Base-by-base conservation (phyloP, 805 yeast genomes). In the Zygoascus biomembranicola region DNA sequence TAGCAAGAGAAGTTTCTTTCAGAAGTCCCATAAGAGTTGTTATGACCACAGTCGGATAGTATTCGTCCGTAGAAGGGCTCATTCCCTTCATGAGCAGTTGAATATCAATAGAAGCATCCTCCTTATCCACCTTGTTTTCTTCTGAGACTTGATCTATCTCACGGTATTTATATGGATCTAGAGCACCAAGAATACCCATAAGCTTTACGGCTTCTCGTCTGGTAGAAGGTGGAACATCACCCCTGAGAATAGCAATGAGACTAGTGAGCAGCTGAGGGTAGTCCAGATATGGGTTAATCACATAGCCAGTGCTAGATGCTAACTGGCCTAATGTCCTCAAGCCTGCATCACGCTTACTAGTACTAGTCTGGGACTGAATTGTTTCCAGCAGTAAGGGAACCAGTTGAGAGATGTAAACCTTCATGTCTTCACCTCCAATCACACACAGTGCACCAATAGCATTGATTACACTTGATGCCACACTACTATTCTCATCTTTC, bases 141-240 rank as follows among this genome's bases (percentile, higher is more conserved):
- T 71, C 65, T 0, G 85, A 78, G 1, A 75, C 76, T 54, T 87
- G 83, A 65, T 90, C 98, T 9, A 90, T 87, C 61, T 89, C 96
- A 53, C 96, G 81, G 61, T 90, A 95, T 64, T 88, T 90, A 66
- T 92, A 94, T 0, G 99, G 99, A 69, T 94, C 99, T 48, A 94
- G 73, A 0, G 99, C 99, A 58, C 99, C 99, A 43, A 94, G 72
- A 35, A 90, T 90, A 64, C 99, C 99, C 53, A 94, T 73, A 23
- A 94, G 70, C 58, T 92, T 77, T 1, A 94, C 96, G 0, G 97
- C 86, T 66, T 94, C 98, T 54, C 96, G 74, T 63, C 94, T 80
- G 8, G 88, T 82, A 3, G 78, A 71, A 2, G 84, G 78, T 0
- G 95, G 80, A 10, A 81, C 79, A 63, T 92, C 97, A 55, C 90